phyloP scores from a whole-genome alignment of 495 filamentous ascomycete genomes.

The Podospora sp. region DNA sequence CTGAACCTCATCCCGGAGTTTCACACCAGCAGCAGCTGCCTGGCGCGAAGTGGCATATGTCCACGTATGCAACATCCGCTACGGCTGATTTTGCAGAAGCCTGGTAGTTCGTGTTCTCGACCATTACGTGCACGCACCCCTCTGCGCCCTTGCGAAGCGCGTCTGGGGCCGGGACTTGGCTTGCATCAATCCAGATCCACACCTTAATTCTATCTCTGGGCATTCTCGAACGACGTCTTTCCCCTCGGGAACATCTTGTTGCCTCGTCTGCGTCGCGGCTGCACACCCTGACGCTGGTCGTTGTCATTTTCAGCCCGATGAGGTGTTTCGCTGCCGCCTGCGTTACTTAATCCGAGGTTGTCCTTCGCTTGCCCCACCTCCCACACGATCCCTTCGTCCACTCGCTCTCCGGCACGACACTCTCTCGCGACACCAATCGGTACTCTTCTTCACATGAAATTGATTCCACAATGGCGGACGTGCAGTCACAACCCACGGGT shows the following conservation, averaged over 20 bases:
- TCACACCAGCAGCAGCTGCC: conserved; percentile 3
- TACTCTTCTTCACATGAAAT: conserved; percentile 18
- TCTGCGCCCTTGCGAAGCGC: background rate
- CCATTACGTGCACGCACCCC: background rate
- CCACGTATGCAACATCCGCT: conserved; percentile 3
- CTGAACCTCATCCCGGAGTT: conserved; percentile 5
- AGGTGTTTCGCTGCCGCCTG: conserved; percentile 11
- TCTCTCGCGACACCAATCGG: conserved; percentile 8
- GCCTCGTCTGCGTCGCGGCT: conserved; percentile 19
- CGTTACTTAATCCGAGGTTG: conserved; percentile 26
- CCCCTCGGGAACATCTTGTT: background rate
- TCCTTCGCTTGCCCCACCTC: conserved; percentile 30
- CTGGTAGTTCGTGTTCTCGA: background rate
- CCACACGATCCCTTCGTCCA: background rate
- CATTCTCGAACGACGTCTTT: background rate
- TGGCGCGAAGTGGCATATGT: background rate
- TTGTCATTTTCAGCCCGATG: conserved; percentile 13
- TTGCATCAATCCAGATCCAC: conserved; percentile 13
- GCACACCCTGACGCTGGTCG: conserved; percentile 23
- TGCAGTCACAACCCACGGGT: conserved; percentile 31
- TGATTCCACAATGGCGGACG: conserved; percentile 33
- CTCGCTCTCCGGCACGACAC: background rate
- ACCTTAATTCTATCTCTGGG: conserved; percentile 15
- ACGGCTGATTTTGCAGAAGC: background rate
- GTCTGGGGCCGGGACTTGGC: conserved; percentile 14